These are phyloP conservation scores for Athelia sp. DNA, from an alignment of 1,284 basidiomycete genomes.

Conservation along the genomic window DNA sequence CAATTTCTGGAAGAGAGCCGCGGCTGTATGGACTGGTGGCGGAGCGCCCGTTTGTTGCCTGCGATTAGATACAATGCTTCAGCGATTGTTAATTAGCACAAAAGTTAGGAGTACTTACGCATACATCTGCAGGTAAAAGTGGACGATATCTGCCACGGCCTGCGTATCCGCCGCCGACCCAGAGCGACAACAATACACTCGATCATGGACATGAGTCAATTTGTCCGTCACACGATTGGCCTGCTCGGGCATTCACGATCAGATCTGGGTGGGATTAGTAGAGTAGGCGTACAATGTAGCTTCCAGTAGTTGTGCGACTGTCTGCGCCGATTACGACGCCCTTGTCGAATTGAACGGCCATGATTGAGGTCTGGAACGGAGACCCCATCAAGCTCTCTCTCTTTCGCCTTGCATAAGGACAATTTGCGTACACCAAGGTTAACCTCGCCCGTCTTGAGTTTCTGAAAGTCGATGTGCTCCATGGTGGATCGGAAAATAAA, in stretches of 20 bases:
- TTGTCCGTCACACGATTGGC: conserved; percentile 99
- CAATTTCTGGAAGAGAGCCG: conserved; percentile 82
- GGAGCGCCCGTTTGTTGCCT: conserved; percentile 67
- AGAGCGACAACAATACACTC: conserved; percentile 98
- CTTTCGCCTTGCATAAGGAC: not conserved
- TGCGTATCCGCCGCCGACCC: conserved; percentile 98
- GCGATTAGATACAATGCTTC: conserved; percentile 3
- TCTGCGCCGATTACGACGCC: conserved; percentile 98
- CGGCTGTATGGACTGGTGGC: conserved; percentile 81
- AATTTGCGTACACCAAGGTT: conserved; percentile 79
- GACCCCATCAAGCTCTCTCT: conserved; percentile 4
- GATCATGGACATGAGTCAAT: conserved; percentile 94
- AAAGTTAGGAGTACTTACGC: conserved; percentile 37
- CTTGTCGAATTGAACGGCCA: conserved; percentile 96
- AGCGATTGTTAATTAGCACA: not conserved
- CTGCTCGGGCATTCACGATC: conserved; percentile 29
- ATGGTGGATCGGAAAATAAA: conserved; percentile 35
- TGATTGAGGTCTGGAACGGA: conserved; percentile 87
- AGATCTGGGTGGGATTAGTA: not conserved
- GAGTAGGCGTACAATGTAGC: conserved; percentile 76
- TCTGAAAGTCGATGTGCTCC: conserved; percentile 69
- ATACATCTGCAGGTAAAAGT: conserved; percentile 83
- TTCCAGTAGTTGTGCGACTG: conserved; percentile 93
- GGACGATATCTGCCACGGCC: conserved; percentile 91
- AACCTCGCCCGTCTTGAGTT: conserved; percentile 88